Evolutionary conservation across 345 rosid genomes (phyloP).

Genomic region (Eucalyptus curtisii): DNA sequence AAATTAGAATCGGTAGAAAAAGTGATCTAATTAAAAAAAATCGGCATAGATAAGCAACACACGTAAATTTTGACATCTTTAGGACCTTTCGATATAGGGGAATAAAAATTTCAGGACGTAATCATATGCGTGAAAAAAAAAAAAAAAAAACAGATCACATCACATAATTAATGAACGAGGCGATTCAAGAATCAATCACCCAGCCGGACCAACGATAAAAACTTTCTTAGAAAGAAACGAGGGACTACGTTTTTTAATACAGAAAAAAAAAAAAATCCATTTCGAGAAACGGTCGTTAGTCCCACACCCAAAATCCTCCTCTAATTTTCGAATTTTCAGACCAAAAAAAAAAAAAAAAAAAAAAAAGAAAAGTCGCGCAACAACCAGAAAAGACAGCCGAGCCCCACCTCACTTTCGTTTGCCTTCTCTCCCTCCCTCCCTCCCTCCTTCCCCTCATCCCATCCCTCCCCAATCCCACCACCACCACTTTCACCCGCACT

Average conservation of each 20-base stretch:
- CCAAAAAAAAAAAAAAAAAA: neutral
- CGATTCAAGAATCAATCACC: too few species aligned
- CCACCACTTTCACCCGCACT: neutral
- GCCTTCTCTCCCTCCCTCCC: neutral
- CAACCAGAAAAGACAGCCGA: neutral
- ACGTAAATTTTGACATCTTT: too few species aligned
- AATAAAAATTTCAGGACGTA: neutral
- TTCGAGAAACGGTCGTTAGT: neutral
- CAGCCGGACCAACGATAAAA: too few species aligned
- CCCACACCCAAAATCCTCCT: neutral
- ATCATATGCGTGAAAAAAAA: too few species aligned
- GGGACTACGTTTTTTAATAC: neutral
- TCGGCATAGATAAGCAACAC: too few species aligned
- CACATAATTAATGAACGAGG: too few species aligned
- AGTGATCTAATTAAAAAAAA: too few species aligned
- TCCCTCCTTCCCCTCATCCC: neutral
- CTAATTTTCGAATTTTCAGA: neutral
- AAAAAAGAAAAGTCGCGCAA: neutral
- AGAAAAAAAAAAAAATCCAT: neutral
- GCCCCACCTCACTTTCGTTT: neutral
- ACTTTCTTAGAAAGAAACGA: neutral
- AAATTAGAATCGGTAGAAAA: too few species aligned
- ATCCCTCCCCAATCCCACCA: neutral
- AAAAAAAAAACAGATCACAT: neutral
- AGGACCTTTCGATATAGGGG: too few species aligned